phyloP scores from a whole-genome alignment of 2,329 filamentous ascomycete species.

The Nemania bipapillata region DNA sequence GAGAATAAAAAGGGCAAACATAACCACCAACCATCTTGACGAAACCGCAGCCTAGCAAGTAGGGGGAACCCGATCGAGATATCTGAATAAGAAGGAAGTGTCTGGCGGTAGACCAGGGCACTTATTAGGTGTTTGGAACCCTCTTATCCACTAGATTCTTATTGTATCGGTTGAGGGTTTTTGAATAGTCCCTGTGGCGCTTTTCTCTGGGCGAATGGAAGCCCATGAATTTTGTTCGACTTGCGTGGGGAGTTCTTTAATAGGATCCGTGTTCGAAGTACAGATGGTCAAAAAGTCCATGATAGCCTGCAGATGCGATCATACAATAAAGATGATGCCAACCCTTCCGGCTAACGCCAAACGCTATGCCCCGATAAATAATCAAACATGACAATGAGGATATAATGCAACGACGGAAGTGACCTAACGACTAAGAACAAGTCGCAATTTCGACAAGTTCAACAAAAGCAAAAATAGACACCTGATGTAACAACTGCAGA shows the following conservation, averaged over 20 bases:
- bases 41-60: constrained; percentile 19
- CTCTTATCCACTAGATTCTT: constrained; percentile 5
- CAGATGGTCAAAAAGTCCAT: constrained; percentile 7
- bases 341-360: constrained; percentile 48
- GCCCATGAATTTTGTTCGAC: constrained; percentile 14
- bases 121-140: constrained; percentile 4
- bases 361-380: constrained; percentile 52
- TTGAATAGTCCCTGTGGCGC: background rate
- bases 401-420: constrained; percentile 44
- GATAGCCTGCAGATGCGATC: constrained; percentile 40
- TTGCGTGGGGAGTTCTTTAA: constrained; percentile 10
- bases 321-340: constrained; percentile 38
- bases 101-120: constrained; percentile 3
- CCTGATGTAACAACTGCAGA: constrained; percentile 31
- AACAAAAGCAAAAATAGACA: constrained; percentile 22
- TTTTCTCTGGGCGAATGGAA: constrained; percentile 8
- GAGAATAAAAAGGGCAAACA: constrained; percentile 20
- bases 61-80: constrained; percentile 14
- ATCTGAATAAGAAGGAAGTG: constrained; percentile 1
- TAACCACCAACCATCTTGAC: constrained; percentile 30
- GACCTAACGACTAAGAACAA: constrained; percentile 28
- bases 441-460: constrained; percentile 31
- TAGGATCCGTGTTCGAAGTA: constrained; percentile 10
- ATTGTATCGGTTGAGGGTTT: constrained; percentile 17
- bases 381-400: constrained; percentile 40